Conservation (phyloP, 331 rosid genomes). For the Malus hybrid region DNA sequence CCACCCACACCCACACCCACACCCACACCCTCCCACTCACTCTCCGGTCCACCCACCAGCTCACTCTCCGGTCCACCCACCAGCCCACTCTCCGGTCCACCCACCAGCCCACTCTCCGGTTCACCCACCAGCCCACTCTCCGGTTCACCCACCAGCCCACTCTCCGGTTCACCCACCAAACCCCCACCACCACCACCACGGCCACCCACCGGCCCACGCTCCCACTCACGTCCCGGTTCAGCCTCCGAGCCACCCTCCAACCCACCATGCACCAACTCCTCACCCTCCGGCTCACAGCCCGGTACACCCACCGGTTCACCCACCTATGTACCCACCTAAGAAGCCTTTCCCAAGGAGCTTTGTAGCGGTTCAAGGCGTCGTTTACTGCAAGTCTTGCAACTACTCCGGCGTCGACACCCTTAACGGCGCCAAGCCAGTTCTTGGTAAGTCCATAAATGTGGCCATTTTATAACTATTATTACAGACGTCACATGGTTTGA, state of each 20-base stretch:
- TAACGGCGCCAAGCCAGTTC: conserved; percentile 41
- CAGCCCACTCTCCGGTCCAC: conserved; percentile 12
- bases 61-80: conserved; percentile 14
- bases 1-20: conserved; percentile 12
- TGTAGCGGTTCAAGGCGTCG: conserved; percentile 80
- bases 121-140: conserved; percentile 7
- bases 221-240: conserved; percentile 4
- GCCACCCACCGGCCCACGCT: conserved; percentile 3
- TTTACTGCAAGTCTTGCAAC: conserved; percentile 69
- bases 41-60: background rate
- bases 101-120: conserved; percentile 20
- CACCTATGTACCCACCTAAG: conserved; percentile 24
- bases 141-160: conserved; percentile 10
- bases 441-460: conserved; percentile 28
- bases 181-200: background rate
- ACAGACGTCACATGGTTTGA: background rate
- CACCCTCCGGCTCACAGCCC: conserved; percentile 8
- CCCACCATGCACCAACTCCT: conserved; percentile 2
- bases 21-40: conserved; percentile 16
- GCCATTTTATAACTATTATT: no score
- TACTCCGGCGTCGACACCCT: conserved; percentile 53
- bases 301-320: conserved; percentile 17
- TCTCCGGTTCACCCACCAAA: conserved; percentile 29
- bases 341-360: conserved; percentile 36
- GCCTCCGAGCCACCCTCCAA: conserved; percentile 12